Conservation (phyloP, 345 rosid genomes). For the Salix viminalis region DNA sequence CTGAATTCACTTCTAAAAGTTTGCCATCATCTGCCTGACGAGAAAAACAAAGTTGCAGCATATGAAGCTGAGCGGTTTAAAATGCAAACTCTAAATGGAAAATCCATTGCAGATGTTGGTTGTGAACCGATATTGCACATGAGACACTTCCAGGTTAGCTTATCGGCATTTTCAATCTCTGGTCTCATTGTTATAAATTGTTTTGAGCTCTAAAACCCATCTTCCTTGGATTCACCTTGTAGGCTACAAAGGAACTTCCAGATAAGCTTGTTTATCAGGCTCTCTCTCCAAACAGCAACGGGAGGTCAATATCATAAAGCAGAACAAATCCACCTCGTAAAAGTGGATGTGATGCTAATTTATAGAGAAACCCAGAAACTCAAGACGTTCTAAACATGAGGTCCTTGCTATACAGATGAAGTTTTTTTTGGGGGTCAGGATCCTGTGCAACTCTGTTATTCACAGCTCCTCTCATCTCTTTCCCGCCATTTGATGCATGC, state of each 20-base stretch:
- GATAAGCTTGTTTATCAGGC: conserved; percentile 60
- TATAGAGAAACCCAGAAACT: not conserved
- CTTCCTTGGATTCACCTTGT: conserved; percentile 16
- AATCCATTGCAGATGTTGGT: conserved; percentile 91
- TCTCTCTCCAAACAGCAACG: conserved; percentile 12
- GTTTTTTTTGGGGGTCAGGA: not conserved
- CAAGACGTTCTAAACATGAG: not conserved
- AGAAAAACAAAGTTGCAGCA: conserved; percentile 32
- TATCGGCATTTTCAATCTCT: not conserved
- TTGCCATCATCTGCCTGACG: conserved; percentile 68
- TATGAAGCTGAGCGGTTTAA: conserved; percentile 71
- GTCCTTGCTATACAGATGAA: not conserved
- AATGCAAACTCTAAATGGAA: conserved; percentile 61
- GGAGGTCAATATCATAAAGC: not conserved
- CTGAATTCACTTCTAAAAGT: conserved; percentile 68
- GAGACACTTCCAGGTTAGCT: conserved; percentile 87
- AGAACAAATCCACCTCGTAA: not conserved
- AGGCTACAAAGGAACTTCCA: conserved; percentile 75
- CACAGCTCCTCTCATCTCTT: not conserved
- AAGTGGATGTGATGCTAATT: not conserved
- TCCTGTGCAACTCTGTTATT: not conserved
- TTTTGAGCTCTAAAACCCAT: not conserved
- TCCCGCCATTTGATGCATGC: too few species aligned
- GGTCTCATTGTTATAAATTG: not conserved
- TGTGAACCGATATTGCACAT: conserved; percentile 95